Evolutionary conservation across 2,329 filamentous ascomycete genomes (phyloP), one percentile per base, ranked within the genome.

Genomic region (Diaporthe longicolla): DNA sequence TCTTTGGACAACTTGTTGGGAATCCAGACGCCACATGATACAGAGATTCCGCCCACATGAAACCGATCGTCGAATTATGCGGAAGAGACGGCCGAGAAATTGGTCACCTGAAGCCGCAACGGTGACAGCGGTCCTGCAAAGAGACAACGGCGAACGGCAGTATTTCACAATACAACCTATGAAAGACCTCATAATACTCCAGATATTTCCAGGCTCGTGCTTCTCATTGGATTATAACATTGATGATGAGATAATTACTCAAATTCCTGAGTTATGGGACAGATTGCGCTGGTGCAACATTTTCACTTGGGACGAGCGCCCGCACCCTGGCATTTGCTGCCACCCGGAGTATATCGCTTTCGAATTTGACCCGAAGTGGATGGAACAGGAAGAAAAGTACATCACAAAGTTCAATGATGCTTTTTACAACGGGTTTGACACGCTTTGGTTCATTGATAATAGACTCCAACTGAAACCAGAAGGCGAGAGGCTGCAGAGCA

Each of bases 91-190:
- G n/a, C 4, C 10, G 50, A 17, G 24, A 13, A 32, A 7, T 32
- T 32, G 11, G 19, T 3, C 11, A 1, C 5, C 3, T 26, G 17
- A n/a, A 17, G 17, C 29, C 29, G 55, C 55, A n/a, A 58, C 29
- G 29, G 32, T 58, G 55, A 58, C 55, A 37, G 29, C 19, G 24
- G 55, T 37, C 55, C 32, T 58, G 6, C 32, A 58, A 58, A 37
- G 19, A 58, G 55, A 58, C 37, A 19, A 32, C 19, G 55, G 55
- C 32, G 55, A 58, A 37, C 32, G 19, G 29, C 55, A 37, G 35
- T n/a, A n/a, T 58, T 37, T 58, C 32, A 58, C 55, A 58, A n/a
- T 58, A n/a, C 32, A 37, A 29, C 55, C 55, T n/a, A 7, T n/a
- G 8, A 58, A 24, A 5, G 55, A 58, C 55, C 55, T 58, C 32